Evolutionary conservation across 352 stramenopile genomes (phyloP).

Genomic region (Pythium apleroticum): DNA sequence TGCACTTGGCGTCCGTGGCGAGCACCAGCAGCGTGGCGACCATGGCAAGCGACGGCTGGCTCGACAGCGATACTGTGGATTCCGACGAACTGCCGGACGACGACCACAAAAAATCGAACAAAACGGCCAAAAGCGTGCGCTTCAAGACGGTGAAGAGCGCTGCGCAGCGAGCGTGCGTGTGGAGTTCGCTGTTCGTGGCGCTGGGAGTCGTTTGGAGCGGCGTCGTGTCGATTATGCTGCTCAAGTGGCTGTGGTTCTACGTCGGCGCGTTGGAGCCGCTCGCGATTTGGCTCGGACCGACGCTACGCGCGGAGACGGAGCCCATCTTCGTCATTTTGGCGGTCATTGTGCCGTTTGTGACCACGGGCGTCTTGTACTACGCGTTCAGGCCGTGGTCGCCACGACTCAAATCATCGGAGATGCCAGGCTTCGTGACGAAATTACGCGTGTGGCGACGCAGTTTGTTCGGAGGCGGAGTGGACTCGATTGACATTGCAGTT

Average conservation of each 20-base stretch:
- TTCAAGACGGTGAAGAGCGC: neutral
- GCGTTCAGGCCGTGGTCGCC: conserved; percentile 9
- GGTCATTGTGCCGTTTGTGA: conserved; percentile 22
- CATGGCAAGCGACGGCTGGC: neutral
- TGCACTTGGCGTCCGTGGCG: conserved; percentile 1
- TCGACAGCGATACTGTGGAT: neutral
- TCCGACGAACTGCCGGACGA: neutral
- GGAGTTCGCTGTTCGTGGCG: conserved; percentile 10
- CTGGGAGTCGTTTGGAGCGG: conserved; percentile 19
- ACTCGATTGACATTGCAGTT: conserved; percentile 51
- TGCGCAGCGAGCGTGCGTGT: neutral
- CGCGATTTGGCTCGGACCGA: conserved; percentile 21
- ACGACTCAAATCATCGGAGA: conserved; percentile 15
- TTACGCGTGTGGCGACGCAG: conserved; percentile 17
- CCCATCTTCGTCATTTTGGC: conserved; percentile 13
- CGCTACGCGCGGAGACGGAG: conserved; percentile 16
- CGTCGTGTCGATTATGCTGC: conserved; percentile 17
- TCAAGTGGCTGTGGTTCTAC: conserved; percentile 31
- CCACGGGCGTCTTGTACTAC: conserved; percentile 22
- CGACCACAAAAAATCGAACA: neutral
- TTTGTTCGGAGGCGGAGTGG: conserved; percentile 21
- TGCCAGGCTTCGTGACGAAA: neutral
- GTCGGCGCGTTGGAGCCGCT: conserved; percentile 14
- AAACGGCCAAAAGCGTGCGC: neutral
- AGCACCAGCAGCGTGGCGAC: conserved; percentile 1